These are phyloP conservation scores for Spiraea crenata DNA, from an alignment of 331 rosid genomes.

Conservation along the genomic window DNA sequence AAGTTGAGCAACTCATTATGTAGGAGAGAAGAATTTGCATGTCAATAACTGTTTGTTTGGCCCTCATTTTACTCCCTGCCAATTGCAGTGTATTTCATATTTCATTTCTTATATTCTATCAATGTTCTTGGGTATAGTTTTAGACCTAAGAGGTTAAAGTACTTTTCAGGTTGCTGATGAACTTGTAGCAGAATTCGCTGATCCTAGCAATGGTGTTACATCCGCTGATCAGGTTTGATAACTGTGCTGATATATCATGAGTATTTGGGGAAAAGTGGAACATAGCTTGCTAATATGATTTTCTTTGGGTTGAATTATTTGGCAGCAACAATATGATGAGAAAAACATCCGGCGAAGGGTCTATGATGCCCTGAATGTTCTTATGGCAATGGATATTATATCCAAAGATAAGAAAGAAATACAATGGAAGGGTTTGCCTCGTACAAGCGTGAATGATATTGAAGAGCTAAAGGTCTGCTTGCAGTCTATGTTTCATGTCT, in stretches of 20 bases:
- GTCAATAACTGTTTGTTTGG: neutral
- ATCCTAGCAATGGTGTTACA: slow-evolving; percentile 60
- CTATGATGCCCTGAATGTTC: slow-evolving; percentile 93
- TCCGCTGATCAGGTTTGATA: slow-evolving; percentile 81
- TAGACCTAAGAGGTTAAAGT: slow-evolving; percentile 25
- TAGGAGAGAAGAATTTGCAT: neutral
- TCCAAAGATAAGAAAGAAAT: slow-evolving; percentile 94
- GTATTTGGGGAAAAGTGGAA: neutral
- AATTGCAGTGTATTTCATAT: neutral
- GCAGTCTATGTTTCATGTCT: slow-evolving; percentile 24
- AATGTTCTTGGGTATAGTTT: neutral
- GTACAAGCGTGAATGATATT: slow-evolving; percentile 70
- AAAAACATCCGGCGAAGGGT: slow-evolving; percentile 92
- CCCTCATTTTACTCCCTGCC: neutral
- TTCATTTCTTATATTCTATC: neutral
- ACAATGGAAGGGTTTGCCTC: slow-evolving; percentile 96
- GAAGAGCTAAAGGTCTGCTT: slow-evolving; percentile 81
- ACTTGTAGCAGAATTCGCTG: slow-evolving; percentile 88
- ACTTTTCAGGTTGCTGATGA: slow-evolving; percentile 85
- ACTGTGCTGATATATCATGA: slow-evolving; percentile 10
- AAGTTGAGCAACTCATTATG: neutral
- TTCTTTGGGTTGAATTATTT: slow-evolving; percentile 11
- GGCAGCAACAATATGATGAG: slow-evolving; percentile 94
- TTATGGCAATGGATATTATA: slow-evolving; percentile 96
- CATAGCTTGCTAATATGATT: slow-evolving; percentile 17